phyloP scores from a whole-genome alignment of 208 protist genomes.

The Leishmania mexicana region DNA sequence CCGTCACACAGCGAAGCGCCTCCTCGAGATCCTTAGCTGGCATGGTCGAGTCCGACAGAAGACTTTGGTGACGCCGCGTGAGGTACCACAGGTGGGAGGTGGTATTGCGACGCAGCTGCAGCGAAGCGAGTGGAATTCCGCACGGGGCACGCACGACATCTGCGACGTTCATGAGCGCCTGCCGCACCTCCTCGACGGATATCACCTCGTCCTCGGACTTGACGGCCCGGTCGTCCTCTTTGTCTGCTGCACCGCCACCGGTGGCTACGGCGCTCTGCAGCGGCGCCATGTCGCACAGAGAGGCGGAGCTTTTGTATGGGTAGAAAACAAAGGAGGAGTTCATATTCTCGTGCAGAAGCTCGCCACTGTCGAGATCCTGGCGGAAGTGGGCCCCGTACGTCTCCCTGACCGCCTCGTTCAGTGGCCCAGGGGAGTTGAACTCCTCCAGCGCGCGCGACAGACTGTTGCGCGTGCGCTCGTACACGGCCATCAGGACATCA shows the following conservation, averaged over 20 bases:
- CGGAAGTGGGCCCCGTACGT: slow-evolving; percentile 42
- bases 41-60: slow-evolving; percentile 28
- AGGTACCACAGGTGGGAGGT: slow-evolving; percentile 31
- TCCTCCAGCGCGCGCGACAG: slow-evolving; percentile 48
- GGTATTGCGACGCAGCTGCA: slow-evolving; percentile 33
- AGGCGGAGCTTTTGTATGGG: slow-evolving; percentile 63
- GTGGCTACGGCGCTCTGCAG: background rate
- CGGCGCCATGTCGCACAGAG: slow-evolving; percentile 18
- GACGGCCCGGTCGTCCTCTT: slow-evolving; percentile 5
- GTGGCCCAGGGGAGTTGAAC: slow-evolving; percentile 38
- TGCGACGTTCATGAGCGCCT: slow-evolving; percentile 27
- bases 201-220: slow-evolving; percentile 24
- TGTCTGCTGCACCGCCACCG: background rate
- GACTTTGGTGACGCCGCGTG: slow-evolving; percentile 24
- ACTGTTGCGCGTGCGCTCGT: slow-evolving; percentile 61
- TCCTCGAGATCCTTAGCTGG: slow-evolving; percentile 7
- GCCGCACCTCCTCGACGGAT: slow-evolving; percentile 28
- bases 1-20: slow-evolving; percentile 26
- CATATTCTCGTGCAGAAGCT: slow-evolving; percentile 45
- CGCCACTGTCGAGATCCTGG: slow-evolving; percentile 37
- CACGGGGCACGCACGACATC: slow-evolving; percentile 34
- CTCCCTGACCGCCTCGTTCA: slow-evolving; percentile 30
- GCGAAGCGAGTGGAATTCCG: slow-evolving; percentile 39
- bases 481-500: slow-evolving; percentile 71
- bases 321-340: slow-evolving; percentile 71